These are phyloP conservation scores for Pseudocercospora macadamiae DNA, from an alignment of 2,329 filamentous ascomycete species.

Conservation along the genomic window DNA sequence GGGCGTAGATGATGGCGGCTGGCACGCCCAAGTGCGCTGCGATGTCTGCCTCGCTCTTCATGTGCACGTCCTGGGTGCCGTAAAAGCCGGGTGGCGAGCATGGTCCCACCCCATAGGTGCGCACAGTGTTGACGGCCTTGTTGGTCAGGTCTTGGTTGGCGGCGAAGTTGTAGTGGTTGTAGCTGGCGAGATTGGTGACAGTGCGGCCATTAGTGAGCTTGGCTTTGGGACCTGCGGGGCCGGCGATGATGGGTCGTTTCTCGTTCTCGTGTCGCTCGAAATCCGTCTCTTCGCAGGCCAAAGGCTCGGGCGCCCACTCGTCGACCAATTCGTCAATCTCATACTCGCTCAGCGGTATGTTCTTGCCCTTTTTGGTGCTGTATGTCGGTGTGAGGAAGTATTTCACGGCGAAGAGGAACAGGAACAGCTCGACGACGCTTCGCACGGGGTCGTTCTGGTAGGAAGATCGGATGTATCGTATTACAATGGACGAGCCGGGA, in stretches of 20 bases:
- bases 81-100: slow-evolving; percentile 98
- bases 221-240: slow-evolving; percentile 85
- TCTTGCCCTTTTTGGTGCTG: slow-evolving; percentile 85
- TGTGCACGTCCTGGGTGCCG: slow-evolving; percentile 96
- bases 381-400: slow-evolving; percentile 93
- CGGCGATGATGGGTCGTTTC: slow-evolving; percentile 82
- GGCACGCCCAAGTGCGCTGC: slow-evolving; percentile 85
- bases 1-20: slow-evolving; percentile 91
- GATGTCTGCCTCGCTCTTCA: slow-evolving; percentile 94
- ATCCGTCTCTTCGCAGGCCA: slow-evolving; percentile 72
- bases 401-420: slow-evolving; percentile 93
- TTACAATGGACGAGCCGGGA: slow-evolving; percentile 89
- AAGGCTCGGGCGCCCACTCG: slow-evolving; percentile 92
- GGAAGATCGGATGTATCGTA: slow-evolving; percentile 93
- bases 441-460: slow-evolving; percentile 97
- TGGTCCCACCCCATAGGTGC: slow-evolving; percentile 93
- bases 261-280: slow-evolving; percentile 83
- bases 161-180: slow-evolving; percentile 98
- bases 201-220: slow-evolving; percentile 78
- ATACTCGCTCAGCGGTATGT: slow-evolving; percentile 87
- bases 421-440: slow-evolving; percentile 87
- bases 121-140: slow-evolving; percentile 89
- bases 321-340: slow-evolving; percentile 97
- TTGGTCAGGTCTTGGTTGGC: slow-evolving; percentile 90
- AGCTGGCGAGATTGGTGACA: slow-evolving; percentile 89